These are phyloP conservation scores for Colletotrichum spaethianum DNA, from an alignment of 2,329 filamentous ascomycete genomes.

Conservation along the genomic window DNA sequence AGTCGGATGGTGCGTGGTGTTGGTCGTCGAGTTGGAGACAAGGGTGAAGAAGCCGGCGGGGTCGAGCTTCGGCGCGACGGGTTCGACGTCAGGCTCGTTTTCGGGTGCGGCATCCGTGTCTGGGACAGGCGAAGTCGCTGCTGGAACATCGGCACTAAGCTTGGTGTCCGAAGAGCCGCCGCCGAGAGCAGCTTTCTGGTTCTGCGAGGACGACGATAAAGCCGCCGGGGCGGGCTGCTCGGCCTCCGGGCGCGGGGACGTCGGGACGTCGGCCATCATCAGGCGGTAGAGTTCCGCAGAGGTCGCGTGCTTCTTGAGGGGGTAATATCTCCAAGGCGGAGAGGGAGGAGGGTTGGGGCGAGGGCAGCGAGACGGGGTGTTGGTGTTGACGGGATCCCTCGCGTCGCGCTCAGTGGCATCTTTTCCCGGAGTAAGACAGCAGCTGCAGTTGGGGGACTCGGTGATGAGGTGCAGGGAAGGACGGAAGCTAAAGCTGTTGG, in stretches of 20 bases:
- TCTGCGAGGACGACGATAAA: slow-evolving; percentile 25
- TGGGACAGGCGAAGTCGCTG: background rate
- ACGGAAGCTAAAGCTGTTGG: slow-evolving; percentile 32
- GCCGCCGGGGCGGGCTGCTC: slow-evolving; percentile 9
- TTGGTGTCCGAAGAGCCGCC: background rate
- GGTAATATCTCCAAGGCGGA: background rate
- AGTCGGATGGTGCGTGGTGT: slow-evolving; percentile 84
- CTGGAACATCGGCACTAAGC: background rate
- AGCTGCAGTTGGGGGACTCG: slow-evolving; percentile 22
- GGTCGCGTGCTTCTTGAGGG: background rate
- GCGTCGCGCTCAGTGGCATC: slow-evolving; percentile 34
- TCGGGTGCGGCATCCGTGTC: background rate
- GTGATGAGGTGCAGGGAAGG: slow-evolving; percentile 29
- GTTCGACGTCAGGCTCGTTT: background rate
- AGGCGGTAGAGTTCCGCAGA: slow-evolving; percentile 10
- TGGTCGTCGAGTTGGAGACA: slow-evolving; percentile 80
- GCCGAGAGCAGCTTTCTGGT: slow-evolving; percentile 13
- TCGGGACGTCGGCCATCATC: slow-evolving; percentile 38
- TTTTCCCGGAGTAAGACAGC: slow-evolving; percentile 12
- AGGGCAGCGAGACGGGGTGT: background rate
- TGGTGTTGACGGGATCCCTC: background rate
- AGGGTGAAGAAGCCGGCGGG: slow-evolving; percentile 77
- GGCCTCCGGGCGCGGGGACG: slow-evolving; percentile 28
- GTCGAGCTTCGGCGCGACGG: slow-evolving; percentile 33
- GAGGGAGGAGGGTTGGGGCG: background rate